Base-by-base conservation (phyloP, 768 basidiomycete species). In the Hygrophoropsis aurantiaca region DNA sequence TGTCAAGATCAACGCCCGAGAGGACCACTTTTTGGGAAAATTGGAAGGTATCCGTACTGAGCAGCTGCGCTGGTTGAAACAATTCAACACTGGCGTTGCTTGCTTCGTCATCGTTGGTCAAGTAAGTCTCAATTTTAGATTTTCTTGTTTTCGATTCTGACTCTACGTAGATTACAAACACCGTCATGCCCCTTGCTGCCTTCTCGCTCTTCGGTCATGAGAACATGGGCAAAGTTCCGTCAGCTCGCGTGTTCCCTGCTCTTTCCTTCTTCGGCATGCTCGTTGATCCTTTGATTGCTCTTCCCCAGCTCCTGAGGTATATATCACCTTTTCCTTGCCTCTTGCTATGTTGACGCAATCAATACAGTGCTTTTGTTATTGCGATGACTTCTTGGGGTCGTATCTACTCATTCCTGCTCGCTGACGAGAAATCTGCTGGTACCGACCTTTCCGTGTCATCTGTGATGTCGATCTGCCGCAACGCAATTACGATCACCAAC, bases 181-280 rank as follows among this genome's bases (percentile, higher is more conserved):
- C 61, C 8, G 4, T 62, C 26, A 64, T 64, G 60, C 62, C 62
- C n/a, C 48, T 64, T 20, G 62, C 62, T 40, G 63, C 62, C 9
- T 64, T 64, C 44, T 64, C 62, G 5, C 49, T 64, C 27, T 64
- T 64, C 18, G 62, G 62, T 9, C 35, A 51, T 20, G 56, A 64
- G 47, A 51, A 59, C 40, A 59, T 65, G 58, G 60, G 60, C 19
- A 25, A 3, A 0, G 2, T 64, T 16, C 23, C 56, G 8, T 9
- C 56, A 25, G 49, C 56, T 11, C 62, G 56, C 34, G 43, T 64
- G 15, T 64, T 64, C 36, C 62, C 62, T 1, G 62, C 62, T 2
- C 52, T 64, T 36, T 62, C 60, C 13, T 65, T 65, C 58, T 65
- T 64, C 32, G 60, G 59, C 13, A 54, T 64, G 62, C 44, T 65